phyloP scores from a whole-genome alignment of 495 filamentous ascomycete species.

The Hypoxylon perforatum region DNA sequence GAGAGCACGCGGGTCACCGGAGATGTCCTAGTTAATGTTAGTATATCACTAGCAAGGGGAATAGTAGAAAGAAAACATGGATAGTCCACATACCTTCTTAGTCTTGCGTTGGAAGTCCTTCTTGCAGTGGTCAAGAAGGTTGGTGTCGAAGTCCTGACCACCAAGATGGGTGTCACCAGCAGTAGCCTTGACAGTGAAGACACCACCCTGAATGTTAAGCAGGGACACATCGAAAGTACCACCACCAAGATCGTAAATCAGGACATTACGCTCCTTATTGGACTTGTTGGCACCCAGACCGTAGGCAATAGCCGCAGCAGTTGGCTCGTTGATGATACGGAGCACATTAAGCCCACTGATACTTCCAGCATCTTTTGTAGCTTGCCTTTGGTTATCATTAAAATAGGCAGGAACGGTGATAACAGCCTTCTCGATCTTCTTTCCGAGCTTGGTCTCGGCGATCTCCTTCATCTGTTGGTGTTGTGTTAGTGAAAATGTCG shows the following conservation, averaged over 20 bases:
- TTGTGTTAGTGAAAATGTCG: conserved; percentile 30
- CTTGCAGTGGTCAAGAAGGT: conserved; percentile 95
- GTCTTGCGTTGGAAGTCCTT: conserved; percentile 92
- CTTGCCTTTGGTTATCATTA: conserved; percentile 99
- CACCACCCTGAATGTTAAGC: conserved; percentile 97
- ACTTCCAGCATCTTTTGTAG: conserved; percentile 98
- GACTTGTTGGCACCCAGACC: conserved; percentile 94
- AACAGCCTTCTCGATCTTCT: conserved; percentile 97
- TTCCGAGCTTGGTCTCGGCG: conserved; percentile 94
- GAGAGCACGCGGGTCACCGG: conserved; percentile 92
- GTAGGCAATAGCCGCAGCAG: conserved; percentile 96
- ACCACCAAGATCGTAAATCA: conserved; percentile 99
- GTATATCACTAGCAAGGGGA: too few relatives aligned
- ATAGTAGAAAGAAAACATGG: too few relatives aligned
- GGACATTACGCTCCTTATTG: conserved; percentile 95
- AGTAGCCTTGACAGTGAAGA: conserved; percentile 98
- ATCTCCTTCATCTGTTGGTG: conserved; percentile 89
- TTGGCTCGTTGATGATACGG: conserved; percentile 99
- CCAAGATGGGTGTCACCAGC: conserved; percentile 99
- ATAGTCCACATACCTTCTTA: conserved; percentile 74
- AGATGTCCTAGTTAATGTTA: conserved; percentile 62
- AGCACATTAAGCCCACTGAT: conserved; percentile 98
- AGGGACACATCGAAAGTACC: conserved; percentile 99
- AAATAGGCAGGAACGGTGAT: conserved; percentile 99
- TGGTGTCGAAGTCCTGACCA: conserved; percentile 99